Evolutionary conservation across 2,329 filamentous ascomycete species (phyloP), one percentile per base, ranked within the genome.

Genomic region (Laburnicola sp.): DNA sequence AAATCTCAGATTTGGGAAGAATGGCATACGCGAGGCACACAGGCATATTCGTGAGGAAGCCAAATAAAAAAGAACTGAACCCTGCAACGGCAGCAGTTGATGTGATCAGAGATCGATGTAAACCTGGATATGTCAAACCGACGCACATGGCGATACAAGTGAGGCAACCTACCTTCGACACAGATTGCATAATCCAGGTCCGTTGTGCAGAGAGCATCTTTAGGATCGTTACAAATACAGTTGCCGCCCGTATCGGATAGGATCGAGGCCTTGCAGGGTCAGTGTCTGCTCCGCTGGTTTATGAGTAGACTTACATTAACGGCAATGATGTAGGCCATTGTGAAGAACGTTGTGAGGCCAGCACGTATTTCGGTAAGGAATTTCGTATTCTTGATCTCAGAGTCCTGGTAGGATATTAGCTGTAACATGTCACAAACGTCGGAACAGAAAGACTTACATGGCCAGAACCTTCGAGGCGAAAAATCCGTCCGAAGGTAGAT

Each of bases 301-400:
- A 10, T n/a, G 11, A 7, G 6, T 1, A 31, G 4, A 51, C 59
- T 43, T 50, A 65, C 65, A 50, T 69, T 69, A 31, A 69, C 65
- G 22, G 65, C 61, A 30, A 69, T 68, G 50, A 67, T 64, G 48
- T 68, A 68, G 6, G 62, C 58, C 89, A 72, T 75, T 6, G 75
- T 76, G 59, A 78, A 77, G 66, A 78, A 78, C 1, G 88, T 91
- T 22, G 89, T 89, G 36, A 95, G 74, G 31, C 91, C 91, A 54
- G 88, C 91, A 56, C 90, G 86, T 46, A 95, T 77, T 75, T 96
- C 91, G 27, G 89, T 93, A 59, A 89, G 83, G 76, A 96, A 94
- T 59, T 81, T 80, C n/a, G 89, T 86, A 23, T 86, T 85, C 67
- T 87, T 86, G 48, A 89, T 85, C 70, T 90, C 86, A 59, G 79